A percentile compares a stretch with the other conserved stretches of the same genome.
phyloP scores from a whole-genome alignment of 805 yeast species.

The Hanseniaspora lachancei region DNA sequence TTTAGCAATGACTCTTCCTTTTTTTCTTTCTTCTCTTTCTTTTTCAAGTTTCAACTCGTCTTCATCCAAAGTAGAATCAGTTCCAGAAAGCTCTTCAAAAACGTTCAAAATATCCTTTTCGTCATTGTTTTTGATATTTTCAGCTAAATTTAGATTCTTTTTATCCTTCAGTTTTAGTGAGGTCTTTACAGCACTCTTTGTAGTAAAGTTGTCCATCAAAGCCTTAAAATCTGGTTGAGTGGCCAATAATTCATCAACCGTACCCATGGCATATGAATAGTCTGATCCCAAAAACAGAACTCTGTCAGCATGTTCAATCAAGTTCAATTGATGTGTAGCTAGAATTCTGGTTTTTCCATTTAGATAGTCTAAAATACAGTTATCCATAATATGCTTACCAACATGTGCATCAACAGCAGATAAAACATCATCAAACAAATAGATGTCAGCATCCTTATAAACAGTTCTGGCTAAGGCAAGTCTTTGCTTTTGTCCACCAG shows the following conservation, averaged over 20 bases:
- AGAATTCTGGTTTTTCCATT: slow-evolving; percentile 44
- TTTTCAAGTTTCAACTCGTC: slow-evolving; percentile 3
- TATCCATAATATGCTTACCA: slow-evolving; percentile 50
- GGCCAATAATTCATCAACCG: slow-evolving; percentile 35
- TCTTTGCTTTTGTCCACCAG: slow-evolving; percentile 71
- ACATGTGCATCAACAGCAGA: slow-evolving; percentile 70
- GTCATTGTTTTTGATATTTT: neutral
- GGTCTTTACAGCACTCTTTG: slow-evolving; percentile 16
- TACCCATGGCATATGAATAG: slow-evolving; percentile 49
- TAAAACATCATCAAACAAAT: slow-evolving; percentile 54
- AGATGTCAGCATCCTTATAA: slow-evolving; percentile 45
- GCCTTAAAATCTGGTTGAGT: slow-evolving; percentile 33
- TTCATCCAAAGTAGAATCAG: neutral
- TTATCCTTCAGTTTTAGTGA: neutral
- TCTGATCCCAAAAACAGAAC: slow-evolving; percentile 42
- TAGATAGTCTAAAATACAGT: slow-evolving; percentile 44
- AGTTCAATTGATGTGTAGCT: slow-evolving; percentile 64
- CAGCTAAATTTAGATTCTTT: neutral
- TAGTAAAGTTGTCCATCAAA: slow-evolving; percentile 31
- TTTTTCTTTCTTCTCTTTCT: slow-evolving; percentile 6
- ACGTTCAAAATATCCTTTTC: neutral
- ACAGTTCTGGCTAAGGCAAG: slow-evolving; percentile 57
- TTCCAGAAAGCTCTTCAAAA: neutral
- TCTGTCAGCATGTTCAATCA: slow-evolving; percentile 48
- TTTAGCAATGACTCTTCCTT: slow-evolving; percentile 15